Percentiles rank a stretch among this genome's conserved stretches.
phyloP scores from a whole-genome alignment of 2,329 filamentous ascomycete genomes.

The Phaeoacremonium minimum region DNA sequence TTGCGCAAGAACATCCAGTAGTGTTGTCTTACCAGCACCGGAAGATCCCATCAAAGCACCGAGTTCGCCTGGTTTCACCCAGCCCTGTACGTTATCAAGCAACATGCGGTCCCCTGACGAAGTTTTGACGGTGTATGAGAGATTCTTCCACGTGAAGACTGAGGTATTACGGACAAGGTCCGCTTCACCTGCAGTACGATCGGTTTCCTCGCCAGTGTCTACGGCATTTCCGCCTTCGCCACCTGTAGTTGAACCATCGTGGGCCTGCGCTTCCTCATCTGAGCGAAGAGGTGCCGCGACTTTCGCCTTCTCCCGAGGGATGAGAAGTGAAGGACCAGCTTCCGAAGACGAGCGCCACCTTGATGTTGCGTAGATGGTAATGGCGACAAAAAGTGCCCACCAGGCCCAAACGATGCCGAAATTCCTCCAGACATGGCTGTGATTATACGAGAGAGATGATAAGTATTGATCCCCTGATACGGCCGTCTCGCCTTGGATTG shows the following conservation, averaged over 20 bases:
- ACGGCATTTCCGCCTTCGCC: conserved; percentile 44
- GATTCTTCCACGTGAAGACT: conserved; percentile 71
- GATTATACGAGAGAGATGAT: neutral
- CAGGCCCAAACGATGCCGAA: conserved; percentile 60
- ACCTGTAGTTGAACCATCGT: conserved; percentile 36
- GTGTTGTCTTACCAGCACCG: conserved; percentile 83
- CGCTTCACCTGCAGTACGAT: conserved; percentile 8
- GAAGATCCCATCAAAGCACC: conserved; percentile 77
- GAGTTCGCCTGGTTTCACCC: conserved; percentile 75
- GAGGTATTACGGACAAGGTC: conserved; percentile 16
- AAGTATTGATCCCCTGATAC: conserved; percentile 2
- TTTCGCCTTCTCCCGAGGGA: conserved; percentile 56
- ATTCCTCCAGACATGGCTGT: conserved; percentile 51
- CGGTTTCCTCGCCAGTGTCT: conserved; percentile 68
- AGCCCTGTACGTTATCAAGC: conserved; percentile 76
- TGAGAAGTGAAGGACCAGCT: conserved; percentile 26
- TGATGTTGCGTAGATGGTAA: conserved; percentile 29
- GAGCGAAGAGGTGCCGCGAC: conserved; percentile 55
- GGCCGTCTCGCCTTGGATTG: neutral
- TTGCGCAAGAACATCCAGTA: conserved; percentile 77
- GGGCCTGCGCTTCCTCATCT: conserved; percentile 42
- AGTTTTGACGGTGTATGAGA: conserved; percentile 65
- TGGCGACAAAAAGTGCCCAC: conserved; percentile 53
- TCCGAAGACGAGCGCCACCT: conserved; percentile 2
- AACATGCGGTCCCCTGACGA: conserved; percentile 60